Evolutionary conservation across 352 stramenopile species (phyloP).

Genomic region (Pythium biforme): DNA sequence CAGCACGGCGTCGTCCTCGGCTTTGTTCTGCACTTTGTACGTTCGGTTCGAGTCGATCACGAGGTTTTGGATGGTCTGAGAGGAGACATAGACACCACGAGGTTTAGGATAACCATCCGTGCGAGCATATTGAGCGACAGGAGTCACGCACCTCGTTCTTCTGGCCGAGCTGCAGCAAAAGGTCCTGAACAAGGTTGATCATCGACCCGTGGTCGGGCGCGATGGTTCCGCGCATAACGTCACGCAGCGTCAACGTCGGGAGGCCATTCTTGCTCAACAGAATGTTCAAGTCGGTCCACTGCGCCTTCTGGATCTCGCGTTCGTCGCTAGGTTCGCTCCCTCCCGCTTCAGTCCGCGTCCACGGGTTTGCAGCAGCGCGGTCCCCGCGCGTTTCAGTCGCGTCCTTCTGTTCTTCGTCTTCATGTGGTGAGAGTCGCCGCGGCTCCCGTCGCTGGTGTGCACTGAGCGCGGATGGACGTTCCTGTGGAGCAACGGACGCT

Average conservation of each 20-base stretch:
- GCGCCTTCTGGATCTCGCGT: conserved; percentile 19
- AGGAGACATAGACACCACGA: background rate
- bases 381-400: background rate
- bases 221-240: background rate
- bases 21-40: conserved; percentile 48
- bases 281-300: conserved; percentile 58
- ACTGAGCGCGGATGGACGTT: background rate
- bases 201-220: conserved; percentile 50
- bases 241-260: conserved; percentile 40
- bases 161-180: conserved; percentile 52
- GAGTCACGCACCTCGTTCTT: conserved; percentile 61
- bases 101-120: background rate
- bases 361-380: conserved; percentile 8
- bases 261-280: conserved; percentile 60
- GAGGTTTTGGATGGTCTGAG: conserved; percentile 75
- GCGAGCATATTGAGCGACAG: background rate
- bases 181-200: conserved; percentile 61
- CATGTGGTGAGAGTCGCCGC: conserved; percentile 9
- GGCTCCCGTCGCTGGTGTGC: conserved; percentile 2
- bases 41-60: conserved; percentile 65
- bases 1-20: conserved; percentile 41
- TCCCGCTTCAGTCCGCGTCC: background rate
- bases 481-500: conserved; percentile 1
- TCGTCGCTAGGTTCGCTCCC: background rate
- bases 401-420: conserved; percentile 22